phyloP scores from a whole-genome alignment of 768 basidiomycete species.

The Asterophora parasitica region DNA sequence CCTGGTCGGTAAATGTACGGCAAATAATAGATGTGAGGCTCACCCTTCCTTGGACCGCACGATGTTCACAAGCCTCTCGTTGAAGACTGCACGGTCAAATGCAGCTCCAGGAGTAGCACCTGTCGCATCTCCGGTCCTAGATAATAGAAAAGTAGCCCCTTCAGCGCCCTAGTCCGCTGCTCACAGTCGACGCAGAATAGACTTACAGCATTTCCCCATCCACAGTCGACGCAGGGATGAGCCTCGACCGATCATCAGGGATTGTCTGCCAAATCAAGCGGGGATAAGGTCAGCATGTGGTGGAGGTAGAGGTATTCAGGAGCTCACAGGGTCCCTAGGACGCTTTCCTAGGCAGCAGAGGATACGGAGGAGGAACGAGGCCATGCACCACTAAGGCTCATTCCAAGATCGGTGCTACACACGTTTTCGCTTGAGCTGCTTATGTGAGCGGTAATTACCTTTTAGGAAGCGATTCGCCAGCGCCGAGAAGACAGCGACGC shows the following conservation, averaged over 20 bases:
- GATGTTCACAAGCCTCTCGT: conserved; percentile 46
- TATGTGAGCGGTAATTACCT: too few relatives aligned
- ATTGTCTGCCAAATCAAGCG: conserved; percentile 7
- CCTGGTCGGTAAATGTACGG: not conserved
- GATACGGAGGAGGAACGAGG: conserved; percentile 14
- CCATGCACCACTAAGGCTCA: conserved; percentile 10
- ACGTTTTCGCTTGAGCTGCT: too few relatives aligned
- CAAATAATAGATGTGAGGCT: conserved; percentile 16
- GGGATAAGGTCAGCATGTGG: not conserved
- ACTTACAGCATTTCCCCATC: conserved; percentile 10
- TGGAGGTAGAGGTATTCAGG: not conserved
- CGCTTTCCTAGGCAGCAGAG: conserved; percentile 22
- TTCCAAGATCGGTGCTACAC: too few relatives aligned
- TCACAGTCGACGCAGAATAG: not conserved
- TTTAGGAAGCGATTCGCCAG: too few relatives aligned
- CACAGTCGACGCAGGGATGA: conserved; percentile 22
- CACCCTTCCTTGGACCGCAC: conserved; percentile 58
- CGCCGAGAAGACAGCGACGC: too few relatives aligned
- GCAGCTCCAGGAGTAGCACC: conserved; percentile 6
- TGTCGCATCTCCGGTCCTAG: conserved; percentile 4
- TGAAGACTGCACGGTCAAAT: conserved; percentile 44
- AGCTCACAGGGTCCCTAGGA: conserved; percentile 12
- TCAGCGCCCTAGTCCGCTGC: not conserved
- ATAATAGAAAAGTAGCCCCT: not conserved
- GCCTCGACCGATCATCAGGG: conserved; percentile 22